A percentile compares a stretch with the other conserved stretches of the same genome.
Evolutionary conservation across 306 rosid genomes (phyloP).

Genomic region (Dalbergia cochinchinensis): DNA sequence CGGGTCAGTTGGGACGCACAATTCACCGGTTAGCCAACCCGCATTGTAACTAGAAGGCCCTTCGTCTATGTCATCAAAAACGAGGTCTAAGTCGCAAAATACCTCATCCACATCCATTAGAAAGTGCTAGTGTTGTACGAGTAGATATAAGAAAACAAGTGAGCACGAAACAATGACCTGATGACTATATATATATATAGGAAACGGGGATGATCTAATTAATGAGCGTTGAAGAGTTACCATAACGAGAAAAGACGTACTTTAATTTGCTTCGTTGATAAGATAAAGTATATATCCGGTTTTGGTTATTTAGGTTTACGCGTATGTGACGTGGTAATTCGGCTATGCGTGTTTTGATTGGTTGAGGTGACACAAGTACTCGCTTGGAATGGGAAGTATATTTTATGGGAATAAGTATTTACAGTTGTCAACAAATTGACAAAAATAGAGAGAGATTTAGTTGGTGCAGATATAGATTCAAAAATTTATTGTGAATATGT

Average conservation of each 20-base stretch:
- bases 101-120: background rate
- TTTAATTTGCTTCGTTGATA: constrained; percentile 7
- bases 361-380: background rate
- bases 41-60: background rate
- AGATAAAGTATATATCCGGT: background rate
- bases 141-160: too few relatives aligned
- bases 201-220: background rate
- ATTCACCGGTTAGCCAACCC: background rate
- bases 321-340: background rate
- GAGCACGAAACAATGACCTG: background rate
- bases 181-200: background rate
- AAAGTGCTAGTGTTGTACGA: background rate
- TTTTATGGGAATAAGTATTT: too few relatives aligned
- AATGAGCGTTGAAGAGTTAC: background rate
- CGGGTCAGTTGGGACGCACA: background rate
- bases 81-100: background rate
- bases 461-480: too few relatives aligned
- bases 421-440: too few relatives aligned
- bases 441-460: too few relatives aligned
- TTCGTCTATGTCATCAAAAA: background rate
- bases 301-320: background rate
- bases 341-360: constrained; percentile 13
- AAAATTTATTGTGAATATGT: too few relatives aligned
- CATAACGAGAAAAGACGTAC: background rate
- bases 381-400: background rate